Base-by-base conservation (phyloP, 176 grass and related monocot genomes). In the Paspalum vaginatum region DNA sequence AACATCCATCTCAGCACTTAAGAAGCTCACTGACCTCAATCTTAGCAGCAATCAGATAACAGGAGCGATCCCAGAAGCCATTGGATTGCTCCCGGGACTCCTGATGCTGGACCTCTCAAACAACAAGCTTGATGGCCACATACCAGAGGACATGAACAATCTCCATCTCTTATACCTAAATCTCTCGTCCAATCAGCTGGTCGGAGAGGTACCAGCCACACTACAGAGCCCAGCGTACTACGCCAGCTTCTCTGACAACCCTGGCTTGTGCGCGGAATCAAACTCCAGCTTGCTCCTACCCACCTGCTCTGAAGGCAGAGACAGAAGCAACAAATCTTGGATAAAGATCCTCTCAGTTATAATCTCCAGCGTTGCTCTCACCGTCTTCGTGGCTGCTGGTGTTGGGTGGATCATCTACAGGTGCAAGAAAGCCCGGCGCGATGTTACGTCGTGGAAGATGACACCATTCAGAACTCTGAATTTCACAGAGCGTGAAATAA, bases 361-460 rank as follows among this genome's bases (percentile, higher is more conserved):
- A n/a, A n/a, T n/a, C n/a, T n/a, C n/a, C n/a, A n/a, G n/a, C n/a
- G n/a, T n/a, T n/a, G n/a, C n/a, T n/a, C n/a, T n/a, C n/a, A n/a
- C n/a, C n/a, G n/a, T n/a, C n/a, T n/a, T n/a, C n/a, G n/a, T n/a
- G n/a, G n/a, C n/a, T n/a, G n/a, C n/a, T n/a, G n/a, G n/a, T n/a
- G n/a, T n/a, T n/a, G n/a, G n/a, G n/a, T n/a, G n/a, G n/a, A n/a
- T n/a, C n/a, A n/a, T n/a, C n/a, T n/a, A n/a, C n/a, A n/a, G n/a
- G n/a, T n/a, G n/a, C n/a, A n/a, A n/a, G n/a, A n/a, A n/a, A n/a
- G n/a, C n/a, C n/a, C n/a, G n/a, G 18, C 8, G 11, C 5, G 81
- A 83, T 84, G n/a, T 65, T 6, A 70, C 54, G 2, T 43, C 70
- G 15, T 94, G 88, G 91, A 85, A 88, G 55, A 40, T 94, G 72